Evolutionary conservation across 768 basidiomycete species (phyloP).

Genomic region (Tricholoma flavovirens): DNA sequence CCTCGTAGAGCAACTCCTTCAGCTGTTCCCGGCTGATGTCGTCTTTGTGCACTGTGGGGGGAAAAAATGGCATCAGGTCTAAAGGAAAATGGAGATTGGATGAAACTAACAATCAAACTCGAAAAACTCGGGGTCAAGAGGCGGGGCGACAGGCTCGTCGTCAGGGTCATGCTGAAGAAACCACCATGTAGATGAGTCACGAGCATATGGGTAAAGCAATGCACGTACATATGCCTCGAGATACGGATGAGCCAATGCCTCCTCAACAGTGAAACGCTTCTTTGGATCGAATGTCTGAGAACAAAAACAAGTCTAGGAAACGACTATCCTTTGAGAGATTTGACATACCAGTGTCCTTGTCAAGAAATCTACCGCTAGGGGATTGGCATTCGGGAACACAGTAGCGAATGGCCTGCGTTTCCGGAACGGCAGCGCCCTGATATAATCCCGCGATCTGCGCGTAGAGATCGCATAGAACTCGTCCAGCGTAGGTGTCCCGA

Average conservation of each 20-base stretch:
- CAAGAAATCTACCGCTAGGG: constrained; percentile 60
- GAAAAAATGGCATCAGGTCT: not conserved
- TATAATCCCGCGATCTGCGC: constrained; percentile 87
- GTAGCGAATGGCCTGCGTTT: constrained; percentile 78
- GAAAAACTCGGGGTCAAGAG: constrained; percentile 95
- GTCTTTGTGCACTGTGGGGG: constrained; percentile 77
- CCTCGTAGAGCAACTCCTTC: constrained; percentile 90
- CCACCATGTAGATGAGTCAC: not conserved
- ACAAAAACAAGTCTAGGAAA: not conserved
- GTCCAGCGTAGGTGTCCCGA: constrained; percentile 94
- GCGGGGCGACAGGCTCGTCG: constrained; percentile 93
- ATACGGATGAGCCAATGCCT: constrained; percentile 92
- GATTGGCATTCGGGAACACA: constrained; percentile 88
- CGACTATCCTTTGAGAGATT: not conserved
- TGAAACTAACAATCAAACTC: constrained; percentile 81
- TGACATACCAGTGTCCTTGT: constrained; percentile 73
- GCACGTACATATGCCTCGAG: constrained; percentile 81
- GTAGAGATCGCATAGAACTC: constrained; percentile 98
- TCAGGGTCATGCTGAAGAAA: constrained; percentile 79
- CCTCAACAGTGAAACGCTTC: constrained; percentile 92
- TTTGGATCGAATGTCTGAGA: constrained; percentile 94
- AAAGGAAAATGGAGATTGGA: not conserved
- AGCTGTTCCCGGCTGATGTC: constrained; percentile 93
- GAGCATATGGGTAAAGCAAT: not conserved
- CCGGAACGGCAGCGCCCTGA: constrained; percentile 90